A percentile compares a stretch with the other conserved stretches of the same genome.
Evolutionary conservation across 2,329 filamentous ascomycete genomes (phyloP).

Genomic region (Claviceps sp.): DNA sequence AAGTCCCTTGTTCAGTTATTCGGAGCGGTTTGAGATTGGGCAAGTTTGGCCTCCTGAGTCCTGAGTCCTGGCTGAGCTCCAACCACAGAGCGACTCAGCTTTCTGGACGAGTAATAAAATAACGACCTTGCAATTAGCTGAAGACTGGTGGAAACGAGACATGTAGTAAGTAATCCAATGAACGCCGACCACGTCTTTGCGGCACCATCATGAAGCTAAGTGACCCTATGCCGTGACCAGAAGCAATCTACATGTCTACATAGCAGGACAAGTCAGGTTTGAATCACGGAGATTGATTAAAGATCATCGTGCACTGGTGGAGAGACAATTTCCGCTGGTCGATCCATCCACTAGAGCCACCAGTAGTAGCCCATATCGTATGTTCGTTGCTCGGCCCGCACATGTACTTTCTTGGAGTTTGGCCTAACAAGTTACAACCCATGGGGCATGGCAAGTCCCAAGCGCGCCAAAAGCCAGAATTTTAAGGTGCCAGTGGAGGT

Average conservation of each 20-base stretch:
- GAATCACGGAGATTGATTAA: conserved; percentile 5
- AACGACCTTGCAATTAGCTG: background rate
- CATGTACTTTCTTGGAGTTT: too few species aligned
- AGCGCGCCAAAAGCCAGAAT: too few species aligned
- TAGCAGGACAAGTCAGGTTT: background rate
- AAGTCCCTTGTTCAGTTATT: background rate
- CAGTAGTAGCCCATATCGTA: too few species aligned
- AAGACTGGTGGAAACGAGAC: background rate
- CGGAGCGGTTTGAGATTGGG: background rate
- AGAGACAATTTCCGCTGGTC: background rate
- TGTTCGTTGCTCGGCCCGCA: too few species aligned
- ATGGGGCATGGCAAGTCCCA: too few species aligned
- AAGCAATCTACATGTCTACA: conserved; percentile 5
- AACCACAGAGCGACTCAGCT: background rate
- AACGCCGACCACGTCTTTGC: conserved; percentile 22
- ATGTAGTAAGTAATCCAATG: conserved; percentile 16
- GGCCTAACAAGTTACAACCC: too few species aligned
- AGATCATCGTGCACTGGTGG: background rate
- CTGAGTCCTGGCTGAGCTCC: too few species aligned
- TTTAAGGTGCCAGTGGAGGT: too few species aligned
- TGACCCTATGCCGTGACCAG: conserved; percentile 13
- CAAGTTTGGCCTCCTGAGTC: conserved; percentile 1
- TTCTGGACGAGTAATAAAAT: background rate
- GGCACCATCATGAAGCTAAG: conserved; percentile 12
- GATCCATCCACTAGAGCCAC: too few species aligned